Conservation (phyloP, 805 yeast genomes). For the Lachancea cidri region DNA sequence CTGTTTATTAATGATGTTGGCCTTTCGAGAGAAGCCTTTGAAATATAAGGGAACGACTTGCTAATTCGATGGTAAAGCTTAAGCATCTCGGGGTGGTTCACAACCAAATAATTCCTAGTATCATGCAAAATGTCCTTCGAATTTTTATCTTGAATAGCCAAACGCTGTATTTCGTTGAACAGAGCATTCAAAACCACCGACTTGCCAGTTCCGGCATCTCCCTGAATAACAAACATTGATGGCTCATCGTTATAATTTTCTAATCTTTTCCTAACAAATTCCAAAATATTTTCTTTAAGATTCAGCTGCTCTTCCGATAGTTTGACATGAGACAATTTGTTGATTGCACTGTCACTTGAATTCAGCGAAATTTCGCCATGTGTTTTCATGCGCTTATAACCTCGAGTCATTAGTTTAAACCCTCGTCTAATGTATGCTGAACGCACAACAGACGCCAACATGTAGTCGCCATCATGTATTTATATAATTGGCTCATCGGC, state of each 20-base stretch:
- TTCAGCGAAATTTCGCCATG: not conserved
- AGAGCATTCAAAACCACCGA: conserved; percentile 40
- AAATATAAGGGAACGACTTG: conserved; percentile 34
- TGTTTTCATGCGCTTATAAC: not conserved
- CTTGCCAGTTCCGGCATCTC: conserved; percentile 48
- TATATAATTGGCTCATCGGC: not conserved
- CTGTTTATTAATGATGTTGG: conserved; percentile 42
- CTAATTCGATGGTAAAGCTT: conserved; percentile 40
- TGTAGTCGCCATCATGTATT: not conserved
- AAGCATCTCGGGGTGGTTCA: conserved; percentile 46
- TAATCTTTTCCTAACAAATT: conserved; percentile 29
- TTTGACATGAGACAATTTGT: conserved; percentile 33
- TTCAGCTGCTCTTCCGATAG: conserved; percentile 36
- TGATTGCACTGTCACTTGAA: conserved; percentile 29
- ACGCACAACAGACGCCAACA: not conserved
- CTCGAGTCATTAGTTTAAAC: not conserved
- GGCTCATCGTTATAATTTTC: conserved; percentile 15
- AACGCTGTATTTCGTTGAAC: conserved; percentile 39
- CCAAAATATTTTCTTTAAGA: conserved; percentile 28
- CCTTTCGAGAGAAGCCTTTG: conserved; percentile 38
- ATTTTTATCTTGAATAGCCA: conserved; percentile 13
- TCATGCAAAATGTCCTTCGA: conserved; percentile 20
- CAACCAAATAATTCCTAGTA: conserved; percentile 37
- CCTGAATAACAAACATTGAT: conserved; percentile 39
- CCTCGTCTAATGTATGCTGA: not conserved